Evolutionary conservation across 139 green algal genomes (phyloP), one percentile per base, ranked within the genome.

Genomic region (Chlorella sp.): DNA sequence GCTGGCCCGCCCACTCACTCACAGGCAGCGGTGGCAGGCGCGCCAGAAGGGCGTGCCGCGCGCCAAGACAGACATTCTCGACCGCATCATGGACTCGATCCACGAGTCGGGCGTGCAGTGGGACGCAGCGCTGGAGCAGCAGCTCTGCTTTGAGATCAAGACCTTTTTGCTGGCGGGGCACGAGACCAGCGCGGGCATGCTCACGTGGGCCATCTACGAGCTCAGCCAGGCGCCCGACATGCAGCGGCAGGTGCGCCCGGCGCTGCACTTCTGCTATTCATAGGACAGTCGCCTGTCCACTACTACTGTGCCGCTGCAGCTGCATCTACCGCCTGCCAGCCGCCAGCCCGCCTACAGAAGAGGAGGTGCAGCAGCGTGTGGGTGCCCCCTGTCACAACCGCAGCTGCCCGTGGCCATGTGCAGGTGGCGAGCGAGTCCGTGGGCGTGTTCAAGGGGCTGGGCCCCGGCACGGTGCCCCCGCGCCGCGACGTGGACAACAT

Each of bases 111-210:
- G 88, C 31, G 79, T 85, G 35, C 67, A 68, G 49, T 95, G 88
- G 88, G 84, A 64, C 34, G 3, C 76, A 1, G 83, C 71, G 6
- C 78, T 92, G 30, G 89, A 96, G 77, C 23, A 74, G 35, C 94
- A 98, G 89, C 84, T 97, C 76, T 97, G 91, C 81, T 97, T 91
- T 77, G 94, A 98, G 86, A 80, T 97, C 33, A 98, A 97, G 84
- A 98, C 94, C 2, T 97, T 98, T 70, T 75, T 98, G 76, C 82
- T 98, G 71, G 94, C 94, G 22, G 94, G 94, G 1, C 94, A 98
- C 76, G 94, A 98, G 78, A 98, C 94, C 14, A 92, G 79, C 74
- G 89, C 93, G 2, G 90, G 92, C 55, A 97, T 97, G 93, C 88
- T 98, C 27, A 94, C 88, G 32, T 97, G 91, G 90, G 85, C 82